Base-by-base conservation (phyloP, 768 basidiomycete genomes). In the Tulasnella sp. region DNA sequence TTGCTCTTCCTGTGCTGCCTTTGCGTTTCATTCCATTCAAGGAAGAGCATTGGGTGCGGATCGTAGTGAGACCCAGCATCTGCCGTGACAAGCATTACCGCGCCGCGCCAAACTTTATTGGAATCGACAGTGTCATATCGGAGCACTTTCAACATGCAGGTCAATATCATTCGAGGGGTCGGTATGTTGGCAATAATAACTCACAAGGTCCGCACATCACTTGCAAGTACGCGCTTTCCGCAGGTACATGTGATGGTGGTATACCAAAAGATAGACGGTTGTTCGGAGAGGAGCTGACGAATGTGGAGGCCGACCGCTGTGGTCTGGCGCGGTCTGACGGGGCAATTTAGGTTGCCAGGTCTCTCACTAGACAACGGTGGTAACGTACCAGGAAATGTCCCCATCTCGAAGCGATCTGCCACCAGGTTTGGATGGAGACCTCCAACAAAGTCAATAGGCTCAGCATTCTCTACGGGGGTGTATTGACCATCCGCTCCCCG, bases 121-220 rank as follows among this genome's bases (percentile, higher is more conserved):
- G 82, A 74, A 64, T 88, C 84, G 24, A 88, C 79, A 0, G 92
- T 98, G 67, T 97, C 92, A 66, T 91, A 97, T 43, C 87, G 82
- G 62, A 97, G 72, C 17, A 97, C 45, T 50, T 48, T 11, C 25
- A 31, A 30, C n/a, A 55, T 44, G 54, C 42, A 5, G 15, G 5
- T 38, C 38, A 19, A 30, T 43, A 43, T 44, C 34, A 55, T 42
- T 27, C 19, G 41, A 19, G 19, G 10, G 42, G 25, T 22, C 51
- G n/a, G 44, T 43, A 22, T 27, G 19, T 55, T 17, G 42, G 43
- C 19, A 29, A 22, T n/a, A 22, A 25, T 55, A 22, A 55, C 54
- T 38, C 44, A 55, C 54, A 73, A 21, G 92, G 92, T 0, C 92
- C 92, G 58, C 87, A 89, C 90, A 94, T 92, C 66, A 93, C 80